Evolutionary conservation across 306 rosid species (phyloP), one percentile per base, ranked within the genome.

Genomic region (Pterocarpus santalinus): DNA sequence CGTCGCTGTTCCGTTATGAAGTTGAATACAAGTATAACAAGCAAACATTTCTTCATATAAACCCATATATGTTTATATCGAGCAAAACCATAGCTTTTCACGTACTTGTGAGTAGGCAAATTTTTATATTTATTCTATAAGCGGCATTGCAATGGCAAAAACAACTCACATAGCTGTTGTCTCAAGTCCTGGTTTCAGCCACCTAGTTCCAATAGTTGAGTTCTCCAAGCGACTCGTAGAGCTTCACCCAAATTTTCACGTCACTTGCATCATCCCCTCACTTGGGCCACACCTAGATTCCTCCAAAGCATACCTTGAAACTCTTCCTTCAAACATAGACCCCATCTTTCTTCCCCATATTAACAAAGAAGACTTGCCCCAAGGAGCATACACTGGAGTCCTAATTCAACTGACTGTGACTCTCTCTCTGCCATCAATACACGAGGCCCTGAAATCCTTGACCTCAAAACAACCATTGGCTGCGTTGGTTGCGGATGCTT

Each of bases 181-280:
- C 39, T 5, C 86, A 38, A 80, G 85, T 60, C 86, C 87, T 6
- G 89, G 87, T 35, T 85, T 80, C 46, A 79, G 76, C 53, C 89
- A 85, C 72, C 53, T 85, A 16, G 82, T 85, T 9, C 85, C 91
- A 1, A 33, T 85, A 34, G 4, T 78, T 5, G 91, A 88, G 35
- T 81, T 88, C 70, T n/a, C 69, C 2, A 88, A 85, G 44, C 12
- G 80, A 30, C 77, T 88, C 6, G 4, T 85, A 16, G 35, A 55
- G 0, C 75, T 34, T 1, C 82, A 81, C 56, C 89, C 77, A 6
- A 67, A 81, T 47, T 78, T 85, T 15, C 87, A 71, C 8, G 56
- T 88, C 63, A 80, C 86, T 0, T 88, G 89, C 86, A 85, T 88
- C 73, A 16, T 88, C 65, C 84, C 91, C 72, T 65, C 82, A 52